phyloP scores from a whole-genome alignment of 73 alveolate genomes.

The Vitrella brassicaformis region DNA sequence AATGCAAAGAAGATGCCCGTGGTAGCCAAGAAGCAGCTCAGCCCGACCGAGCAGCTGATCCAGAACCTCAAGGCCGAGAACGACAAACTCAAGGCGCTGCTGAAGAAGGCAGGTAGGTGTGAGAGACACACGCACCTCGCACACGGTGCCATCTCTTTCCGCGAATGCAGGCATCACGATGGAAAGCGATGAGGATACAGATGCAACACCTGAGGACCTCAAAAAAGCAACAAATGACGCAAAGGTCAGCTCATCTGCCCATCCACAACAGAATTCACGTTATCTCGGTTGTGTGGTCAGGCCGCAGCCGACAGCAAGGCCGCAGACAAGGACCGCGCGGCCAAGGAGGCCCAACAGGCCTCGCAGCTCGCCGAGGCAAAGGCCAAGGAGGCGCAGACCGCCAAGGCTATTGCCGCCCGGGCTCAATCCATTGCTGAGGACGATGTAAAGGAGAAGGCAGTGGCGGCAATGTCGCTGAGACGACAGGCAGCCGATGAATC shows the following conservation, averaged over 20 bases:
- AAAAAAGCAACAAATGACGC: background rate
- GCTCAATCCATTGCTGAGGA: no score
- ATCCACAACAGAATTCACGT: no score
- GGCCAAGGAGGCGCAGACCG: no score
- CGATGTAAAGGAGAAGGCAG: no score
- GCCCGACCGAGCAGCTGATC: conserved; percentile 46
- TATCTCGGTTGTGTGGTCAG: no score
- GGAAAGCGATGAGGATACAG: background rate
- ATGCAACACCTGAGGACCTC: background rate
- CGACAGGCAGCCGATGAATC: no score
- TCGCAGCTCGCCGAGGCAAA: no score
- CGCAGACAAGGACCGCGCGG: no score
- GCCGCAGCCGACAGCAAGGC: no score
- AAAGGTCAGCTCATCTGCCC: background rate
- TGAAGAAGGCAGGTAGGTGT: background rate
- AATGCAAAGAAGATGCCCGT: conserved; percentile 49
- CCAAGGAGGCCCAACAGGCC: no score
- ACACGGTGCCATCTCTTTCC: background rate
- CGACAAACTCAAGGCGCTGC: conserved; percentile 24
- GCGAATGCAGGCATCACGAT: background rate
- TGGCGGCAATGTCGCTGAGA: no score
- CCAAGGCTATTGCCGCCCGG: no score
- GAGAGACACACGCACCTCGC: background rate
- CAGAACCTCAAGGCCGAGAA: conserved; percentile 50
- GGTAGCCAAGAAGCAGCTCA: conserved; percentile 41